A percentile compares a stretch with the other conserved stretches of the same genome.
phyloP scores from a whole-genome alignment of 148 eudicot species.

The Persicaria tinctoria region DNA sequence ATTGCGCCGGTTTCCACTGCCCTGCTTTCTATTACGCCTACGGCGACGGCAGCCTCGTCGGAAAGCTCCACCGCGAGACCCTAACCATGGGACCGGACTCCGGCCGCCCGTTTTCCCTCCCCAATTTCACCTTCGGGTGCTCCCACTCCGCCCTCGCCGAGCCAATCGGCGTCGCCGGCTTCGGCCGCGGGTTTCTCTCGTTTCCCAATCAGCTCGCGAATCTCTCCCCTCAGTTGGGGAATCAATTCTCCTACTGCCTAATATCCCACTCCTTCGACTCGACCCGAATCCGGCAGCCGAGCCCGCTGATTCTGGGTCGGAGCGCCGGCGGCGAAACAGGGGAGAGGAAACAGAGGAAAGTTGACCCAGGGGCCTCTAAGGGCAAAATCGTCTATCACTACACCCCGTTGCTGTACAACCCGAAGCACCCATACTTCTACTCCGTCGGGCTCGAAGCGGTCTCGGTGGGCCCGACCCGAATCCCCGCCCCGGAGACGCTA shows the following conservation, averaged over 20 bases:
- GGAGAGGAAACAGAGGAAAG: slow-evolving; percentile 17
- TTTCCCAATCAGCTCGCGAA: slow-evolving; percentile 72
- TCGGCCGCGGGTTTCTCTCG: slow-evolving; percentile 72
- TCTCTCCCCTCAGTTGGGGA: slow-evolving; percentile 52
- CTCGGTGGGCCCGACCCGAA: slow-evolving; percentile 33
- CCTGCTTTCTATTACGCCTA: slow-evolving; percentile 83
- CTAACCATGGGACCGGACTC: slow-evolving; percentile 40
- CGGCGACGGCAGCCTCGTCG: slow-evolving; percentile 81
- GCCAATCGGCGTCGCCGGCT: slow-evolving; percentile 90
- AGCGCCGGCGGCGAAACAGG: slow-evolving; percentile 12
- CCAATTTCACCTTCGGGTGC: slow-evolving; percentile 74
- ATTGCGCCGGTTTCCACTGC: slow-evolving; percentile 40
- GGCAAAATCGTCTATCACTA: slow-evolving; percentile 16
- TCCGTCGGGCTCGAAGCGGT: slow-evolving; percentile 63
- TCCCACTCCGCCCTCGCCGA: slow-evolving; percentile 69
- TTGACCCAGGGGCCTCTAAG: neutral
- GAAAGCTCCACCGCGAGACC: slow-evolving; percentile 35
- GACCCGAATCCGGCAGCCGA: slow-evolving; percentile 40
- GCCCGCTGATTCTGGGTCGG: slow-evolving; percentile 75
- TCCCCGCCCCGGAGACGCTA: slow-evolving; percentile 42
- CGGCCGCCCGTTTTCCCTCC: slow-evolving; percentile 19
- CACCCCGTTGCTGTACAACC: slow-evolving; percentile 59
- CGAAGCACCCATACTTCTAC: slow-evolving; percentile 63
- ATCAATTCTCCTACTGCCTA: slow-evolving; percentile 72
- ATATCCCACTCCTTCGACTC: slow-evolving; percentile 73